phyloP scores from a whole-genome alignment of 495 filamentous ascomycete genomes.

The Terfezia claveryi region DNA sequence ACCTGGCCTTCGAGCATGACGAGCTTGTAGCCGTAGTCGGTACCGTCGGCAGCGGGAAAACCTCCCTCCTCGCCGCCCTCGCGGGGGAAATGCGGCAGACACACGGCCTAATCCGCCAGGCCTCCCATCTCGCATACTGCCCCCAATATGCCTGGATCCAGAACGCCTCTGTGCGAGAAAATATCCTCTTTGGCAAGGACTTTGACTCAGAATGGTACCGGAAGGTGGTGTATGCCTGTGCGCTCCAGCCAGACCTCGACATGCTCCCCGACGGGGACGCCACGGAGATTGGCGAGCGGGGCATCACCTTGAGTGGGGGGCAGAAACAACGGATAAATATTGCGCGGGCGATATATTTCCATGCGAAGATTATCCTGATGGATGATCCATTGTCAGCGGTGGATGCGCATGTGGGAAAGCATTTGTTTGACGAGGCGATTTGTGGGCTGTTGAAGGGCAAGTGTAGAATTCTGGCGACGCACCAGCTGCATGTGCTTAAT shows the following conservation, averaged over 20 bases:
- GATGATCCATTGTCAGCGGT: constrained; percentile 69
- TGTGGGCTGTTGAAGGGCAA: constrained; percentile 74
- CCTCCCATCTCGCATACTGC: constrained; percentile 66
- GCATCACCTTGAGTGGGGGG: constrained; percentile 62
- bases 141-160: constrained; percentile 97
- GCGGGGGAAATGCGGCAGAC: constrained; percentile 88
- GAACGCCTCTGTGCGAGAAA: constrained; percentile 64
- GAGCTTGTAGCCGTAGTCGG: constrained; percentile 86
- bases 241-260: constrained; percentile 47
- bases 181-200: constrained; percentile 77
- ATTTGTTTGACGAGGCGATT: constrained; percentile 92
- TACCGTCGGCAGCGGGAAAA: constrained; percentile 78
- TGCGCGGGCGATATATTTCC: constrained; percentile 64
- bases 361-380: constrained; percentile 62
- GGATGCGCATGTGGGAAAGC: constrained; percentile 70
- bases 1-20: constrained; percentile 50
- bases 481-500: constrained; percentile 78
- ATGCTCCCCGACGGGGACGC: constrained; percentile 52
- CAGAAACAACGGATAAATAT: constrained; percentile 74
- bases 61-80: constrained; percentile 67
- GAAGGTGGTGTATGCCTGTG: constrained; percentile 41
- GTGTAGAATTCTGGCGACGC: constrained; percentile 75
- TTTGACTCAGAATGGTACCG: constrained; percentile 43
- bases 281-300: constrained; percentile 60
- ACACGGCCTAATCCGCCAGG: constrained; percentile 43